These are phyloP conservation scores for Aechmea fasciata DNA, from an alignment of 176 grass and related monocot species.

Conservation along the genomic window DNA sequence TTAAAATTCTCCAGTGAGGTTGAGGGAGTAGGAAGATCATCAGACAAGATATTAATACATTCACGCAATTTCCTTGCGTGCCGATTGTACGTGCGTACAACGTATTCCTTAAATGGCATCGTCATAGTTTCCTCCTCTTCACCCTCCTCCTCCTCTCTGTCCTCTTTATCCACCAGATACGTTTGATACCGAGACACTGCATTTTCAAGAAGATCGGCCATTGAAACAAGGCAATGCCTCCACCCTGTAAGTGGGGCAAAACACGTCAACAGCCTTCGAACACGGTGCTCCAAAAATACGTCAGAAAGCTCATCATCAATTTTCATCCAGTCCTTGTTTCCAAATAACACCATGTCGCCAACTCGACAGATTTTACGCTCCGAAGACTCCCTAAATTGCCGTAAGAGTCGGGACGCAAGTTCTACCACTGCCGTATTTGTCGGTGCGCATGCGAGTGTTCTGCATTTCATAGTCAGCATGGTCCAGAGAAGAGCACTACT, in stretches of 20 bases:
- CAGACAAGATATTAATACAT: too few relatives aligned
- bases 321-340: conserved; percentile 41
- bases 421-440: conserved; percentile 69
- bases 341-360: conserved; percentile 58
- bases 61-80: too few relatives aligned
- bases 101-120: too few relatives aligned
- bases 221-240: conserved; percentile 34
- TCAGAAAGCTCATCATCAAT: conserved; percentile 35
- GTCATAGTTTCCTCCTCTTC: background rate
- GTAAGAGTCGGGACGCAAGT: conserved; percentile 37
- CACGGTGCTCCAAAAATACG: conserved; percentile 58
- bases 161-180: conserved; percentile 10
- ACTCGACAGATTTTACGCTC: conserved; percentile 19
- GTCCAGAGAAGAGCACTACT: conserved; percentile 49
- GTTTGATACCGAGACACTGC: conserved; percentile 29
- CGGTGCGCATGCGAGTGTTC: conserved; percentile 55
- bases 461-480: conserved; percentile 18
- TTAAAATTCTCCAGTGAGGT: too few relatives aligned
- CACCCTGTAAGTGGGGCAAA: conserved; percentile 53
- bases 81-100: too few relatives aligned
- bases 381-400: conserved; percentile 26
- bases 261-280: conserved; percentile 36
- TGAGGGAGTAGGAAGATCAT: too few relatives aligned
- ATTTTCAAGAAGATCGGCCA: conserved; percentile 36
- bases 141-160: background rate